Evolutionary conservation across 2,329 filamentous ascomycete genomes (phyloP), one percentile per base, ranked within the genome.

Genomic region (Verticillium zaregamsianum): DNA sequence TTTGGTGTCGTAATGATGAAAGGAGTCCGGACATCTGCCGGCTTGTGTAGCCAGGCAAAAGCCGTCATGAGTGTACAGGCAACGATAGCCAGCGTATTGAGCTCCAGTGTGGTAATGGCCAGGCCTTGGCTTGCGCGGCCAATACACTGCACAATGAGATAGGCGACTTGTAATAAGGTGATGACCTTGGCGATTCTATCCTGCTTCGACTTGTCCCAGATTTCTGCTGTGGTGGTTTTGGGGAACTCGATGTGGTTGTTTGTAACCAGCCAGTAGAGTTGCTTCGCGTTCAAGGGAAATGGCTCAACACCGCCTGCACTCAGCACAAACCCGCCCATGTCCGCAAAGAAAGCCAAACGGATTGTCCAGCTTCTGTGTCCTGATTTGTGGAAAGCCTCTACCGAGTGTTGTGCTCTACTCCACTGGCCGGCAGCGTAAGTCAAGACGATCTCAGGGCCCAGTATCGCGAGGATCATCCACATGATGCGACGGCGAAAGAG

Each of bases 321-420:
- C 6, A 71, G 60, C 1, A 69, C 55, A 56, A 72, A 69, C 11
- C 70, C 69, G 12, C 70, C 70, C 66, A 70, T 72, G 39, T 72
- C 65, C 20, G 69, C 66, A 49, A 66, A 72, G 60, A 71, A 72
- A 25, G 61, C 66, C 12, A 68, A 65, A 4, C 63, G 60, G 32
- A 68, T 58, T 2, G 68, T 70, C 70, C 70, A 72, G 17, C 64
- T 28, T 0, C 52, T 25, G 58, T 67, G 65, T 1, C 68, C 69
- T 11, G 61, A 52, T 5, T 32, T 39, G 57, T 61, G 63, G 55
- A 67, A 66, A 11, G 58, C 61, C 17, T 57, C 25, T 9, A 66
- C 60, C 3, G 64, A 65, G 45, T 63, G 60, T 52, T 54, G 55
- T 5, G 69, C 69, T 23, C 62, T 58, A 59, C 58, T 63, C 58